phyloP scores from a whole-genome alignment of 371 early-diverging fungal genomes.

The Mortierella sp. region DNA sequence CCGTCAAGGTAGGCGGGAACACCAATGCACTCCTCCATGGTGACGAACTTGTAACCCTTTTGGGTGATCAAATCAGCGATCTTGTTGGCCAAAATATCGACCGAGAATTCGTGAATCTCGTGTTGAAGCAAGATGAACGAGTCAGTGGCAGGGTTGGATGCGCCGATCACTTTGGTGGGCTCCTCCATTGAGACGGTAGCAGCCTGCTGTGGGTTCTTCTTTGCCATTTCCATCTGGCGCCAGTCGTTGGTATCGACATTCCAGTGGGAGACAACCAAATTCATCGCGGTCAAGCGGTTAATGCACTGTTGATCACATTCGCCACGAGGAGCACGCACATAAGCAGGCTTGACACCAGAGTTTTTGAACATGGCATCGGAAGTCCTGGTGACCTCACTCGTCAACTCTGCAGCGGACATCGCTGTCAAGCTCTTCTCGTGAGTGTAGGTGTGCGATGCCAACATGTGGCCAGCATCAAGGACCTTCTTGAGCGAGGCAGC shows the following conservation, averaged over 20 bases:
- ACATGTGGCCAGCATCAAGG: constrained; percentile 58
- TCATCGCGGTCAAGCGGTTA: constrained; percentile 56
- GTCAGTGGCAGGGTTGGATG: constrained; percentile 26
- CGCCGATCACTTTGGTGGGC: constrained; percentile 30
- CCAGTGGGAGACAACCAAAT: constrained; percentile 64
- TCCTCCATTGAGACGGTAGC: constrained; percentile 33
- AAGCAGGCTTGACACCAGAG: constrained; percentile 42
- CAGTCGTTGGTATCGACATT: constrained; percentile 67
- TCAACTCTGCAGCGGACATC: constrained; percentile 28
- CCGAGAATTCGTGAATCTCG: constrained; percentile 61
- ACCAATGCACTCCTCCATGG: constrained; percentile 62
- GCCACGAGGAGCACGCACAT: constrained; percentile 66
- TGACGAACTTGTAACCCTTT: constrained; percentile 59
- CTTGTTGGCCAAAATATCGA: constrained; percentile 52
- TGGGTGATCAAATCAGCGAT: constrained; percentile 30
- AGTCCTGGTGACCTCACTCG: constrained; percentile 30
- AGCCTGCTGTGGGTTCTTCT: constrained; percentile 7
- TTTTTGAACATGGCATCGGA: constrained; percentile 29
- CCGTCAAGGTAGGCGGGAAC: constrained; percentile 35
- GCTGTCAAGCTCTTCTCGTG: constrained; percentile 55
- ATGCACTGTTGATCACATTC: constrained; percentile 48
- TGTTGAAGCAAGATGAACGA: constrained; percentile 55
- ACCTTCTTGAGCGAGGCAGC: constrained; percentile 56
- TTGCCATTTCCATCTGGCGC: constrained; percentile 28
- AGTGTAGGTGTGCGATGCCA: constrained; percentile 68